A percentile compares a stretch with the other conserved stretches of the same genome.
phyloP scores from a whole-genome alignment of 2,329 filamentous ascomycete genomes.

The Cordyceps javanica region DNA sequence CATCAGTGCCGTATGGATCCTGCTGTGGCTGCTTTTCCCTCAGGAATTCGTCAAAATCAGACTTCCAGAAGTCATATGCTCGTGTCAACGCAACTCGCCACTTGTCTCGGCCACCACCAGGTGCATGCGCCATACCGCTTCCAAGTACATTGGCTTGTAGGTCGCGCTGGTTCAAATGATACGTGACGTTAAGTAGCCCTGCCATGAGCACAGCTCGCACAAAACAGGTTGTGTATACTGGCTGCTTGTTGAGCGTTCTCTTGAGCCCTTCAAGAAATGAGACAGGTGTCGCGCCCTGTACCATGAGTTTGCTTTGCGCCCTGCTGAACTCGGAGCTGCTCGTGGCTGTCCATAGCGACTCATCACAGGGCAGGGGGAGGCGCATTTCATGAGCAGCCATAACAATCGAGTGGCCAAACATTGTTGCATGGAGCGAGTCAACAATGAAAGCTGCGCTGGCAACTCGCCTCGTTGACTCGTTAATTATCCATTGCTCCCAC shows the following conservation, averaged over 20 bases:
- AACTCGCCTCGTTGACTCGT: conserved; percentile 81
- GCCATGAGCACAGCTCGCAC: conserved; percentile 92
- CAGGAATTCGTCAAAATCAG: conserved; percentile 79
- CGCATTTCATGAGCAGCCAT: conserved; percentile 97
- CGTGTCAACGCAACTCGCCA: conserved; percentile 81
- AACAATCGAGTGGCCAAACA: conserved; percentile 95
- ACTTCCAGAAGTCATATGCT: conserved; percentile 91
- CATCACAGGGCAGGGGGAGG: conserved; percentile 84
- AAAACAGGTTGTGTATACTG: conserved; percentile 86
- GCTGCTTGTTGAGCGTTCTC: conserved; percentile 76
- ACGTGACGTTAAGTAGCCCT: conserved; percentile 85
- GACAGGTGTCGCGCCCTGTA: conserved; percentile 75
- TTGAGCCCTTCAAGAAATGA: conserved; percentile 90
- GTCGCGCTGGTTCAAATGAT: conserved; percentile 96
- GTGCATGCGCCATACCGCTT: conserved; percentile 62
- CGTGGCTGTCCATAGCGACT: conserved; percentile 84
- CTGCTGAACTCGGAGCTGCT: conserved; percentile 81
- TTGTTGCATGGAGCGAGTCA: conserved; percentile 92
- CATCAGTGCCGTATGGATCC: conserved; percentile 49
- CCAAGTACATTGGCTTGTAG: conserved; percentile 84
- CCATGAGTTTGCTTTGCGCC: conserved; percentile 72
- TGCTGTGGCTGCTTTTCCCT: conserved; percentile 48
- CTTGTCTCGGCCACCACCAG: conserved; percentile 82
- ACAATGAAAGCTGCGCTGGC: conserved; percentile 94
- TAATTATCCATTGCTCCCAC: conserved; percentile 95